Base-by-base conservation (phyloP, 495 filamentous ascomycete species). In the Rostrohypoxylon terebratum region DNA sequence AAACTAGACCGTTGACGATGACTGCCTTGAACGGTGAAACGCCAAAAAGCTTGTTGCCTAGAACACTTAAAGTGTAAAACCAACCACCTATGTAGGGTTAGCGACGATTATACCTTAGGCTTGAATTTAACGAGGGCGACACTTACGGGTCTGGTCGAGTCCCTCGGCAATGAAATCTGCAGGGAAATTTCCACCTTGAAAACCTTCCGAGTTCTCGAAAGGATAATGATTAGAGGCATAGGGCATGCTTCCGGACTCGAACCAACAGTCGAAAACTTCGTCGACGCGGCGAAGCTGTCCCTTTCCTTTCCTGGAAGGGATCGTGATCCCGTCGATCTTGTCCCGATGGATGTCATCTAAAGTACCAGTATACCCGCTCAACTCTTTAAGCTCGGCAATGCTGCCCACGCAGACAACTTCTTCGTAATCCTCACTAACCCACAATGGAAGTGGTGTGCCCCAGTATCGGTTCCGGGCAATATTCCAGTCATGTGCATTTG, bases 241-340 rank as follows among this genome's bases (percentile, higher is more conserved):
- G 1, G 96, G 96, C 96, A 99, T 99, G 78, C 92, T 94, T 14
- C 94, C 94, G 21, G 93, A 96, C 77, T 87, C 86, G 59, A 87
- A 96, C 96, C 96, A 98, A 78, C 96, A 99, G 82, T 99, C 96
- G 75, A 99, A 98, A 10, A 99, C 94, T 81, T 98, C 96, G 44
- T 91, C 88, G 8, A 96, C 87, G 63, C 96, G 90, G 63, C 89
- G 90, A 55, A 99, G 85, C 25, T 84, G 85, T 44, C 96, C 96
- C 76, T 96, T 97, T 63, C 96, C 96, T 82, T 90, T 85, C 79
- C 94, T 91, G 77, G 92, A 95, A 6, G 96, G 96, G 71, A 99
- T 99, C 44, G 96, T 98, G 78, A 99, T 98, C 64, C 95, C 82
- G 73, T 99, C 96, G 60, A 99, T 92, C 79, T 94, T 95, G 80